Base-by-base conservation (phyloP, 352 stramenopile species). In the Pythium monospermum region DNA sequence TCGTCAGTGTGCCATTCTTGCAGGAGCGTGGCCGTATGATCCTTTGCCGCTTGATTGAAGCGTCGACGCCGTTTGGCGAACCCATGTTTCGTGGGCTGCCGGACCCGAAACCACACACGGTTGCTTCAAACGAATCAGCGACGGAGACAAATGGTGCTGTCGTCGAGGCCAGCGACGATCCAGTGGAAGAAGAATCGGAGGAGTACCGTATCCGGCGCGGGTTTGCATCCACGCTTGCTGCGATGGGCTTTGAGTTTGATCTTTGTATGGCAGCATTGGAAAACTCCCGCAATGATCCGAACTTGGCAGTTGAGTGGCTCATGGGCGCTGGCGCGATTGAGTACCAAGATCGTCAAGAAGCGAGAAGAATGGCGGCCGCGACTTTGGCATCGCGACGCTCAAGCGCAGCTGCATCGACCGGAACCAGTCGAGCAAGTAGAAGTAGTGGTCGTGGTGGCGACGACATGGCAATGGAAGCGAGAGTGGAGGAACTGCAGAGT, bases 171-270 rank as follows among this genome's bases (percentile, higher is more conserved):
- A 87, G 74, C 25, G 53, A 72, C 43, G 66, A 89, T 49, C 76
- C 77, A 3, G 71, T 73, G 6, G 65, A 87, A 64, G 78, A 93
- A 65, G 83, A 93, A 46, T 85, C 62, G 0, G 80, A 90, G 56
- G 71, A 78, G 23, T 78, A 85, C 57, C 75, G 80, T 19, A 64
- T 82, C 38, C 78, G 84, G 36, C 70, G 81, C 40, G 80, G 81
- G 0, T 93, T 95, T 42, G 84, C 84, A 12, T 87, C 82, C 1
- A 93, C 78, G 5, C 56, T 95, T 23, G 82, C 82, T 32, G 83
- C 80, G 1, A 95, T 95, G 84, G 84, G 84, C 0, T 95, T 95
- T 30, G 84, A 91, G 47, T 92, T 95, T 58, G 84, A 93, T 6
- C 61, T 95, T 16, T 95, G 84, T 45, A 89, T 95, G 79, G 64